A percentile compares a stretch with the other conserved stretches of the same genome.
Conservation (phyloP, 2,329 filamentous ascomycete genomes). For the Didymella glomerata region DNA sequence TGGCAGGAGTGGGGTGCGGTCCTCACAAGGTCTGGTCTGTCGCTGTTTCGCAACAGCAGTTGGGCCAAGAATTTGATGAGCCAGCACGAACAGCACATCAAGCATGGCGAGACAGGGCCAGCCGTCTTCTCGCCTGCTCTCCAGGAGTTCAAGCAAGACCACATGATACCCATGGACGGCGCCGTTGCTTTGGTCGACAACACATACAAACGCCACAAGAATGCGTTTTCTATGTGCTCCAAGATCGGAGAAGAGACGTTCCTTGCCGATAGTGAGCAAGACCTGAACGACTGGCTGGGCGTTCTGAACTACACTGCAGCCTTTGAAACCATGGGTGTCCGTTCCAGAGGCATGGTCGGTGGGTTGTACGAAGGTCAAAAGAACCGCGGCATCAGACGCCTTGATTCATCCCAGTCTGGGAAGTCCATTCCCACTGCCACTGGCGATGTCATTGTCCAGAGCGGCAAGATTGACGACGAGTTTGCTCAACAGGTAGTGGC, state of each 20-base stretch:
- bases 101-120: constrained; percentile 77
- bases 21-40: constrained; percentile 94
- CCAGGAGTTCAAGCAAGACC: constrained; percentile 91
- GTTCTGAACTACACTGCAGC: constrained; percentile 97
- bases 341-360: constrained; percentile 86
- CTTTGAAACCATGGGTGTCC: constrained; percentile 88
- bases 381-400: constrained; percentile 73
- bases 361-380: constrained; percentile 85
- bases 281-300: constrained; percentile 96
- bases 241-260: constrained; percentile 87
- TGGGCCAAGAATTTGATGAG: constrained; percentile 93
- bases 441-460: constrained; percentile 76
- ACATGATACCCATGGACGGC: constrained; percentile 89
- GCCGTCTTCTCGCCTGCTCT: constrained; percentile 91
- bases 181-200: constrained; percentile 87
- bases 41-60: constrained; percentile 90
- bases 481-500: constrained; percentile 86
- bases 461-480: constrained; percentile 78
- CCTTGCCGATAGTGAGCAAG: constrained; percentile 85
- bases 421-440: constrained; percentile 73
- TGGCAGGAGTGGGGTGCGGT: constrained; percentile 99
- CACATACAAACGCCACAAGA: constrained; percentile 93
- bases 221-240: constrained; percentile 90
- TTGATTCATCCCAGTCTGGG: constrained; percentile 65
- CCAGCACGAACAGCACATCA: constrained; percentile 84